A percentile compares a stretch with the other conserved stretches of the same genome.
Evolutionary conservation across 2,329 filamentous ascomycete species (phyloP).

Genomic region (Dothideomycetes sp.): DNA sequence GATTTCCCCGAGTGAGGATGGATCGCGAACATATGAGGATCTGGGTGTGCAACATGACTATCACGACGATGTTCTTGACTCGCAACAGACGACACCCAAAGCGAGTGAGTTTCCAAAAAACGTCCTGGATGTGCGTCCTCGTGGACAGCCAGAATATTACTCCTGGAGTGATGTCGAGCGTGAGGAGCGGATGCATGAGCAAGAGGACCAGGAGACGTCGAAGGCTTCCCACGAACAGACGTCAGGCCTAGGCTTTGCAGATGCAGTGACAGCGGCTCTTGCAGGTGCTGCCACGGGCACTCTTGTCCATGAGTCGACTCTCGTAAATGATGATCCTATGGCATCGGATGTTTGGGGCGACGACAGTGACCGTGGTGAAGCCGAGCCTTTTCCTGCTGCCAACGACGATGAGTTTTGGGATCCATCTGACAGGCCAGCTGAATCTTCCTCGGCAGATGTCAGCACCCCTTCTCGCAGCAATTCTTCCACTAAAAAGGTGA

Average conservation of each 20-base stretch:
- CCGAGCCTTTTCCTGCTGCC: background rate
- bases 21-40: slow-evolving; percentile 4
- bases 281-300: background rate
- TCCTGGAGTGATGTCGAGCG: slow-evolving; percentile 25
- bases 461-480: background rate
- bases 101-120: slow-evolving; percentile 38
- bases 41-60: background rate
- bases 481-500: slow-evolving; percentile 16
- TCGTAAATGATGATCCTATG: slow-evolving; percentile 6
- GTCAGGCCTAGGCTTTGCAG: background rate
- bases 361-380: slow-evolving; percentile 2
- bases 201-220: too few relatives aligned
- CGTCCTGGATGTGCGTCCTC: slow-evolving; percentile 11
- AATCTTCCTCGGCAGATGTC: background rate
- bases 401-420: background rate
- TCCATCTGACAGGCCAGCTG: background rate
- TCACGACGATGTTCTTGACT: slow-evolving; percentile 42
- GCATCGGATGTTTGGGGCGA: slow-evolving; percentile 8
- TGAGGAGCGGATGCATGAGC: slow-evolving; percentile 19
- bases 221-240: background rate
- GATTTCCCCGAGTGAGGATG: slow-evolving; percentile 15
- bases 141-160: slow-evolving; percentile 22
- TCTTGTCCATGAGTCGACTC: background rate
- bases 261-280: background rate
- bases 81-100: slow-evolving; percentile 58